A percentile compares a stretch with the other conserved stretches of the same genome.
phyloP scores from a whole-genome alignment of 441 rosid species.

The Gossypium gossypioides region DNA sequence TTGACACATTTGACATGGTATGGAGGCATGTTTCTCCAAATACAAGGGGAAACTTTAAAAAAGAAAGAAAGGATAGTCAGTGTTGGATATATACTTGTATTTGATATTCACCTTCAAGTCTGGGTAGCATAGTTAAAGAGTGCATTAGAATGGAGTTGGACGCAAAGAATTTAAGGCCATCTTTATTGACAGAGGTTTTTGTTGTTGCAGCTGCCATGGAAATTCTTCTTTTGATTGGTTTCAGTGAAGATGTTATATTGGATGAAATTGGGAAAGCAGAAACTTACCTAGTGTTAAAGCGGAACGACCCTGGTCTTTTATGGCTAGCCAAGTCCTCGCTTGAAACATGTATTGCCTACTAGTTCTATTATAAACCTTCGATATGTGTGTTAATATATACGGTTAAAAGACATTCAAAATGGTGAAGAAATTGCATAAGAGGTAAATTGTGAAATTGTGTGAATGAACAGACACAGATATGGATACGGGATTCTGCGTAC shows the following conservation, averaged over 20 bases:
- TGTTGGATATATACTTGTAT: not conserved
- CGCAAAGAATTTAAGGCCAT: not conserved
- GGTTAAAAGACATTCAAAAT: not conserved
- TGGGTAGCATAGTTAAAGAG: not conserved
- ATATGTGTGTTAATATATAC: not conserved
- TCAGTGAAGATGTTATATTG: slow-evolving; percentile 46
- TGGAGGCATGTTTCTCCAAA: not conserved
- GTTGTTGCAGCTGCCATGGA: slow-evolving; percentile 65
- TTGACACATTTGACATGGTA: not conserved
- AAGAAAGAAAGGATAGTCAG: not conserved
- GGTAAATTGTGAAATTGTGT: not conserved
- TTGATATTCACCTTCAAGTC: not conserved
- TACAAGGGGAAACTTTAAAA: not conserved
- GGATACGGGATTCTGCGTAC: not conserved
- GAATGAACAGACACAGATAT: not conserved
- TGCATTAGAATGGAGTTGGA: not conserved
- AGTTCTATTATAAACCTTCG: slow-evolving; percentile 10
- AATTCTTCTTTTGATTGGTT: slow-evolving; percentile 64
- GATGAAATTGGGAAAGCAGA: slow-evolving; percentile 46
- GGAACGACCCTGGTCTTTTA: slow-evolving; percentile 82
- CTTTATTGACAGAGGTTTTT: not conserved
- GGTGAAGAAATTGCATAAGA: not conserved
- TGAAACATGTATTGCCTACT: slow-evolving; percentile 37
- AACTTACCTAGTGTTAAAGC: slow-evolving; percentile 60
- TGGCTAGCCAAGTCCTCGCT: slow-evolving; percentile 89